These are phyloP conservation scores for Gastrolobium villosum DNA, from an alignment of 306 rosid species.

Conservation along the genomic window DNA sequence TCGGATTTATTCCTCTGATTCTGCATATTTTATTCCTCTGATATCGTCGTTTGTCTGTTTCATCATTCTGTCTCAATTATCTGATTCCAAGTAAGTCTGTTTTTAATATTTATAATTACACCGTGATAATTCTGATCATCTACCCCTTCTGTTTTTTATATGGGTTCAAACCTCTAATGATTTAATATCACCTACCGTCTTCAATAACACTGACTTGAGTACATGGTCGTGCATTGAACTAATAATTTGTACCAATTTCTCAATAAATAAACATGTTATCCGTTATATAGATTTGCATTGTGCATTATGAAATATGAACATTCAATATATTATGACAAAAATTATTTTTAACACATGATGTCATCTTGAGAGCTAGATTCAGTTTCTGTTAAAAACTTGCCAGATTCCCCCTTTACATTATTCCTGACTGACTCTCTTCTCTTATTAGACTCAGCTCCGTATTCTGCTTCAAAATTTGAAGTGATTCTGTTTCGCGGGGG, in stretches of 20 bases:
- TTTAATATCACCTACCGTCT: too few species aligned
- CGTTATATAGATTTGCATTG: constrained; percentile 37
- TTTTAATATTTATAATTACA: too few species aligned
- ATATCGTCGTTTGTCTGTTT: too few species aligned
- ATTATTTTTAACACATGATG: constrained; percentile 44
- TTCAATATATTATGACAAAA: constrained; percentile 4
- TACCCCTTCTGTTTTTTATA: too few species aligned
- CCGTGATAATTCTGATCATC: too few species aligned
- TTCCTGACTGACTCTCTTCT: constrained; percentile 53
- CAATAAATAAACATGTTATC: constrained; percentile 32
- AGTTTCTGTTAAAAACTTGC: constrained; percentile 65
- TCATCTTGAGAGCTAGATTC: constrained; percentile 59
- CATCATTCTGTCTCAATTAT: too few species aligned
- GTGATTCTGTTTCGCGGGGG: constrained; percentile 60
- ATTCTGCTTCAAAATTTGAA: constrained; percentile 68
- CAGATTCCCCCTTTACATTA: constrained; percentile 77
- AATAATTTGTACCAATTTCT: neutral
- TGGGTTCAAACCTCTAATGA: too few species aligned
- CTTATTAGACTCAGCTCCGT: constrained; percentile 52
- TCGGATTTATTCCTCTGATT: too few species aligned
- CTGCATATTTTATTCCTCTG: too few species aligned
- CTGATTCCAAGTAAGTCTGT: too few species aligned
- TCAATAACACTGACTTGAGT: constrained; percentile 44
- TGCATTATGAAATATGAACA: constrained; percentile 43
- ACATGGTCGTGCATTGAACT: constrained; percentile 37